Evolutionary conservation across 495 filamentous ascomycete species (phyloP).

Genomic region (Penicillium riverlandense): DNA sequence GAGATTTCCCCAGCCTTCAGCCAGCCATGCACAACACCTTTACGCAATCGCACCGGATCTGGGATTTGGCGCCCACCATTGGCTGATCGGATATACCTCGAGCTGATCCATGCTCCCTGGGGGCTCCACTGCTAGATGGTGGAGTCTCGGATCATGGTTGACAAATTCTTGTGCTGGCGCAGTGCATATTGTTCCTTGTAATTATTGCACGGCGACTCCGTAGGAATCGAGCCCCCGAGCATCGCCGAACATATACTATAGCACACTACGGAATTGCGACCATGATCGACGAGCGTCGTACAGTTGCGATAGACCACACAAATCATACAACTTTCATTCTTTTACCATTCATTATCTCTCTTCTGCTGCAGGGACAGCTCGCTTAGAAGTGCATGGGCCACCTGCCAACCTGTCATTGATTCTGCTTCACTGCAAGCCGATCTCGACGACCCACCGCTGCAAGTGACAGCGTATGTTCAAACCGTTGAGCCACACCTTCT

Average conservation of each 20-base stretch:
- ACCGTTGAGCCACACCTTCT: too few relatives aligned
- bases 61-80: slow-evolving; percentile 3
- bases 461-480: too few relatives aligned
- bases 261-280: too few relatives aligned
- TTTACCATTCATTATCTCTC: too few relatives aligned
- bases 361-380: too few relatives aligned
- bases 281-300: slow-evolving; percentile 9
- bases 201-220: slow-evolving; percentile 7
- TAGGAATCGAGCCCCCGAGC: slow-evolving; percentile 12
- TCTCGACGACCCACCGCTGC: too few relatives aligned
- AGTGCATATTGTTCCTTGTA: not conserved
- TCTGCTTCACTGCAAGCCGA: too few relatives aligned
- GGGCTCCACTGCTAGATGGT: slow-evolving; percentile 1
- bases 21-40: slow-evolving; percentile 27
- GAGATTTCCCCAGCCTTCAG: slow-evolving; percentile 14
- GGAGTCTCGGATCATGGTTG: slow-evolving; percentile 11
- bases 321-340: not conserved
- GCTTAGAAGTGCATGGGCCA: slow-evolving; percentile 13
- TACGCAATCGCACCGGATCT: slow-evolving; percentile 12
- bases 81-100: slow-evolving; percentile 8
- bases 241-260: slow-evolving; percentile 7
- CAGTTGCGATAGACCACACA: not conserved
- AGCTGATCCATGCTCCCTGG: not conserved
- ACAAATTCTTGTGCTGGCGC: slow-evolving; percentile 2
- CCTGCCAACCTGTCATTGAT: slow-evolving; percentile 22